These are phyloP conservation scores for Calonectria pseudoreteaudii DNA, from an alignment of 2,329 filamentous ascomycete genomes.

Conservation along the genomic window DNA sequence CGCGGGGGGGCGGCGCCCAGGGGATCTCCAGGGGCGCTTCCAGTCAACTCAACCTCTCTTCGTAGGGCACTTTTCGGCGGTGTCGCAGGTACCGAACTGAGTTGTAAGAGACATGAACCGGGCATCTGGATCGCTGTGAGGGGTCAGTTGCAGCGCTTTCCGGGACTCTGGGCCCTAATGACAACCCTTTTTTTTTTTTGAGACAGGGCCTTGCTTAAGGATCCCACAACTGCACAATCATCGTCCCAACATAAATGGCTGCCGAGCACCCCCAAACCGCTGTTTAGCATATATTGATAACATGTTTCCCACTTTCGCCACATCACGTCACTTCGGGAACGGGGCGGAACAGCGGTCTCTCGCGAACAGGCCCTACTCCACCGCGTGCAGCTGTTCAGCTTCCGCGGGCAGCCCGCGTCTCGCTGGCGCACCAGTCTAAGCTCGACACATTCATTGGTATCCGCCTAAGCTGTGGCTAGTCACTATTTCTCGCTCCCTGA, in stretches of 20 bases:
- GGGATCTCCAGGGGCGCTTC: background rate
- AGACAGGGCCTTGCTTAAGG: background rate
- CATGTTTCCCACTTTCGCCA: background rate
- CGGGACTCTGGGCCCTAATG: background rate
- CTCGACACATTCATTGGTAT: slow-evolving; percentile 29
- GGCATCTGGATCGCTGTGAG: background rate
- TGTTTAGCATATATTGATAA: background rate
- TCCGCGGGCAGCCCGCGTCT: slow-evolving; percentile 8
- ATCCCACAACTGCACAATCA: background rate
- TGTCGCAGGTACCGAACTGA: background rate
- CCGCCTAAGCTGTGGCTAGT: slow-evolving; percentile 19
- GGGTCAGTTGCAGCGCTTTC: background rate
- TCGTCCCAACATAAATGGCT: background rate
- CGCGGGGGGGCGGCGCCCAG: background rate
- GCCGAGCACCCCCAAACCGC: background rate
- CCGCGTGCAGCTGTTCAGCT: slow-evolving; percentile 13
- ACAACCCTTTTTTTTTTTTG: background rate
- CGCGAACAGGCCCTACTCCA: slow-evolving; percentile 8
- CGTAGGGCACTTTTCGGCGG: background rate
- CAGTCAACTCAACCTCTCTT: background rate
- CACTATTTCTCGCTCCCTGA: background rate
- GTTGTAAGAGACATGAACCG: background rate
- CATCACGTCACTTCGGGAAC: slow-evolving; percentile 4
- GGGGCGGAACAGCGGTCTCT: slow-evolving; percentile 18
- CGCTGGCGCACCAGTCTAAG: slow-evolving; percentile 32